Base-by-base conservation (phyloP, 306 rosid species). In the Rosa rugosa region DNA sequence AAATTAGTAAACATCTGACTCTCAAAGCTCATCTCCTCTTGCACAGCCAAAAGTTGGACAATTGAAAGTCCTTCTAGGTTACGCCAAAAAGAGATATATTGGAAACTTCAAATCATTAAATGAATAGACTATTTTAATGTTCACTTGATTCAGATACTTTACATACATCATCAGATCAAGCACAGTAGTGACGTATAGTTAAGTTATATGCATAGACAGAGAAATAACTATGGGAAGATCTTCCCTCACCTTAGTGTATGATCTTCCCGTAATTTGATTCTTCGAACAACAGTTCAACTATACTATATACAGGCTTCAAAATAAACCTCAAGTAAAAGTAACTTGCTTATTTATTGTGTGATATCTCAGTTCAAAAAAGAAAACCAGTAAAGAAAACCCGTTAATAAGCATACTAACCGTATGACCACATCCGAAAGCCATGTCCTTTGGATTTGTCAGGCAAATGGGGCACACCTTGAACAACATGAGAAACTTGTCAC, bases 361-460 rank as follows among this genome's bases (percentile, higher is more conserved):
- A 36, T 44, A 49, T 63, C 12, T 11, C 16, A 45, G 17, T 69
- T 25, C 6, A 45, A 60, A 44, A 69, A 8, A 46, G 54, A 40
- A 11, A 56, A 65, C 5, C 31, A n/a, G n/a, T n/a, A 69, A 8
- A 46, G 54, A 40, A 11, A 56, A 65, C 5, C 31, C 31, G 10
- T 49, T 45, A 34, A 44, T 75, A 69, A 57, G 72, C 13, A 36
- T 72, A 86, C 94, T 90, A 84, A 95, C 99, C 23, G 90, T 86
- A 80, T 95, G 99, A 74, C 99, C 99, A 47, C 99, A 95, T 84
- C 92, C 97, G 81, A 95, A 95, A 84, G 99, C 99, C 99, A 95
- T 88, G 83, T 95, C 91, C 90, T 87, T 95, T 6, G 96, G 99
- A 80, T 95, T 91, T 54, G 91, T 87, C 69, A 92, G 89, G 86